phyloP scores from a whole-genome alignment of 2,329 filamentous ascomycete genomes.

The Nothomitra cinnamomea region DNA sequence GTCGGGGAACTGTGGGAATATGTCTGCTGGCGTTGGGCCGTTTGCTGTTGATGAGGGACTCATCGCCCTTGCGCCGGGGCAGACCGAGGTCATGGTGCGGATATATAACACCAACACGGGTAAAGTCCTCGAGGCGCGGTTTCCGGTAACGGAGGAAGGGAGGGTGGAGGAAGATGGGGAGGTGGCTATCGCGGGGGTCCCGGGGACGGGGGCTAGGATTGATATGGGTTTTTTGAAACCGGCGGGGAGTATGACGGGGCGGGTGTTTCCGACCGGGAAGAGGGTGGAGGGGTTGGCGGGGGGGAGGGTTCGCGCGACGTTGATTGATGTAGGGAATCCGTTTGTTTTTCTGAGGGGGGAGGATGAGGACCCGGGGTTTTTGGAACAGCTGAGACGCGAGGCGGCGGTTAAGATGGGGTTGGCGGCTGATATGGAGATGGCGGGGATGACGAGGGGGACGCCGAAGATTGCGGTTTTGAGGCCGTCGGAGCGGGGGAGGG shows the following conservation, averaged over 20 bases:
- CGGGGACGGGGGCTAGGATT: too few species aligned
- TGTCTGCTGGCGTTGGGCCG: slow-evolving; percentile 13
- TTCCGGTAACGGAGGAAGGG: slow-evolving; percentile 10
- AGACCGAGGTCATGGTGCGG: slow-evolving; percentile 13
- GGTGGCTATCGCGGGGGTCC: too few species aligned
- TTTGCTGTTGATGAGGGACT: slow-evolving; percentile 14
- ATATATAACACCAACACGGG: slow-evolving; percentile 8
- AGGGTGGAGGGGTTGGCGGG: too few species aligned
- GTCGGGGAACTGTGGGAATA: slow-evolving; percentile 14
- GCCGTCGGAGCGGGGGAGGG: not conserved
- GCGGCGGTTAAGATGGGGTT: slow-evolving; percentile 13
- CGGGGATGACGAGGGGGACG: slow-evolving; percentile 13
- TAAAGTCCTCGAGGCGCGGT: slow-evolving; percentile 11
- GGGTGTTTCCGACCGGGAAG: too few species aligned
- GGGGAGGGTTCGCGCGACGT: too few species aligned
- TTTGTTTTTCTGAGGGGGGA: too few species aligned
- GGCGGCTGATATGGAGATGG: slow-evolving; percentile 10
- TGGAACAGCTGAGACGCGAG: slow-evolving; percentile 11
- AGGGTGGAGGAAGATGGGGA: too few species aligned
- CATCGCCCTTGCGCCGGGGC: slow-evolving; percentile 6
- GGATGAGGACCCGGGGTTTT: too few species aligned
- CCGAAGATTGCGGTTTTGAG: slow-evolving; percentile 14
- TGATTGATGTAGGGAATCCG: too few species aligned
- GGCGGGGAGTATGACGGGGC: too few species aligned
- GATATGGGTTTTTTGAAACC: too few species aligned